A percentile compares a stretch with the other conserved stretches of the same genome.
Conservation (phyloP, 2,329 filamentous ascomycete genomes). For the Furcasterigmium sp. region DNA sequence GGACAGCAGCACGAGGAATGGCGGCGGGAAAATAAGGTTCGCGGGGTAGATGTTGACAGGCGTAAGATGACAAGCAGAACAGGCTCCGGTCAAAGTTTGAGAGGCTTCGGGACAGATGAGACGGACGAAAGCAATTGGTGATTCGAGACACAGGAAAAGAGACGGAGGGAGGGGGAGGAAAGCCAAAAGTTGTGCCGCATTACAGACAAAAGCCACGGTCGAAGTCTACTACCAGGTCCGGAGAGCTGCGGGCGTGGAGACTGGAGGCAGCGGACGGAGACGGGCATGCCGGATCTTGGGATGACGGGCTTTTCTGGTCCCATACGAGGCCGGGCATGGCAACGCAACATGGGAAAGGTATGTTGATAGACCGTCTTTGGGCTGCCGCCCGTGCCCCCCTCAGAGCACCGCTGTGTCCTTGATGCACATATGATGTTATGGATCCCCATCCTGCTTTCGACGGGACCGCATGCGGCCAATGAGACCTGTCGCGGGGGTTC, state of each 20-base stretch:
- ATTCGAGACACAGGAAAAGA: not conserved
- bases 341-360: too few relatives aligned
- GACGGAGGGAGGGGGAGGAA: not conserved
- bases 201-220: not conserved
- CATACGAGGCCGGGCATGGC: not conserved
- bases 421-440: conserved; percentile 5
- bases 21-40: not conserved
- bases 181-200: not conserved
- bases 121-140: not conserved
- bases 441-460: conserved; percentile 4
- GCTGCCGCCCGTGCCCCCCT: not conserved
- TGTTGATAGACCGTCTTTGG: too few relatives aligned
- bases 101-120: not conserved
- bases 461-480: conserved; percentile 3
- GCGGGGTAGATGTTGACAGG: conserved; percentile 1
- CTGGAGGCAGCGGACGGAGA: too few relatives aligned
- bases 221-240: too few relatives aligned
- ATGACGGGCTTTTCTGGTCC: not conserved
- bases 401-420: not conserved
- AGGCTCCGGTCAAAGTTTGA: not conserved
- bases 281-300: not conserved
- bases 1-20: conserved; percentile 2
- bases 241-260: too few relatives aligned
- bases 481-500: conserved; percentile 1
- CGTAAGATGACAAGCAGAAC: not conserved